phyloP scores from a whole-genome alignment of 345 rosid genomes.

The Citrus sinensis region DNA sequence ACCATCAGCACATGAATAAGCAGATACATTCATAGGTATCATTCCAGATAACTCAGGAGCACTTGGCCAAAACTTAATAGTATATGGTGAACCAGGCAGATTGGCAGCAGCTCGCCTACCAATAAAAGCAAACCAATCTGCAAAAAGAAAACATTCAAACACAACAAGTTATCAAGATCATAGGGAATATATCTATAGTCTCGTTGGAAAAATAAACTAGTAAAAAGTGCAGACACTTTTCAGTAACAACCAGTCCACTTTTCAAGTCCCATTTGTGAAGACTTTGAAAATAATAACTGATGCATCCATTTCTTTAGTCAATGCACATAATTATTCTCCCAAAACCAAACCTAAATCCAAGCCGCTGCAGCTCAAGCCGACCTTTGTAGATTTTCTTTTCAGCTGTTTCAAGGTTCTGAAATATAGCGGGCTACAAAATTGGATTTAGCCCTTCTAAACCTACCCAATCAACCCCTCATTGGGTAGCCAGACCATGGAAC shows the following conservation, averaged over 20 bases:
- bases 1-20: conserved; percentile 79
- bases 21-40: conserved; percentile 78
- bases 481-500: neutral
- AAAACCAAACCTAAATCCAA: neutral
- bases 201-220: neutral
- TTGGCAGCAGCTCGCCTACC: conserved; percentile 75
- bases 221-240: neutral
- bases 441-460: neutral
- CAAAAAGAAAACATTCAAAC: conserved; percentile 2
- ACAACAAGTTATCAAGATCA: neutral
- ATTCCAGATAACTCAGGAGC: conserved; percentile 54
- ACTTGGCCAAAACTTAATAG: conserved; percentile 59
- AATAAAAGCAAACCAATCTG: conserved; percentile 89
- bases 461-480: neutral
- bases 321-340: neutral
- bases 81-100: conserved; percentile 89
- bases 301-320: neutral
- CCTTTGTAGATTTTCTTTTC: neutral
- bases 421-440: neutral
- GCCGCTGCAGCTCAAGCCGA: neutral
- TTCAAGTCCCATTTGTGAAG: neutral
- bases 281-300: neutral
- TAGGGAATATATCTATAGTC: neutral
- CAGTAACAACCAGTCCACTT: neutral
- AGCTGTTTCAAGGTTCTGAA: neutral